These are phyloP conservation scores for Fusarium abutilonis DNA, from an alignment of 2,329 filamentous ascomycete species.

Conservation along the genomic window DNA sequence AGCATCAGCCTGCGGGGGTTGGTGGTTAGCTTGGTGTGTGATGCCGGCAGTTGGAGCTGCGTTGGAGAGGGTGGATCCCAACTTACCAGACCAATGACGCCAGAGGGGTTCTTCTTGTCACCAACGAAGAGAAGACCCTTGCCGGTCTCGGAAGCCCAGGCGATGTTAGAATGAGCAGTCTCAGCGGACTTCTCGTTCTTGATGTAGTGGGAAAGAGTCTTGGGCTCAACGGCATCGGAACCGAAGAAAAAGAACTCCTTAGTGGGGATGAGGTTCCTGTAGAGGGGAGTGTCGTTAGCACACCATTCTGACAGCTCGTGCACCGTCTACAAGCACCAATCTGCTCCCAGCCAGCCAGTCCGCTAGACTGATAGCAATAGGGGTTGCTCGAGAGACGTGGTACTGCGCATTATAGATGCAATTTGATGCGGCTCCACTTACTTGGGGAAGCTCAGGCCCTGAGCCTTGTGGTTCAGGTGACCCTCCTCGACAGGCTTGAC, in stretches of 20 bases:
- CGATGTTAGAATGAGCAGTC: slow-evolving; percentile 78
- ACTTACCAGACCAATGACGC: slow-evolving; percentile 86
- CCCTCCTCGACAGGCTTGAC: slow-evolving; percentile 82
- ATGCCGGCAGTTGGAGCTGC: slow-evolving; percentile 36
- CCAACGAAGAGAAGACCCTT: slow-evolving; percentile 94
- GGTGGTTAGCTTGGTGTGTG: slow-evolving; percentile 20
- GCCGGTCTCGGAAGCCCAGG: slow-evolving; percentile 93
- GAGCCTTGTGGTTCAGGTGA: slow-evolving; percentile 87
- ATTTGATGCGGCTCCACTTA: slow-evolving; percentile 59
- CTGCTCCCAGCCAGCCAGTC: no score
- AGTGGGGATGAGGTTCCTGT: slow-evolving; percentile 84
- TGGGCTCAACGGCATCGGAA: slow-evolving; percentile 75
- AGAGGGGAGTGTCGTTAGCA: slow-evolving; percentile 37
- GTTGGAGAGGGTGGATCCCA: slow-evolving; percentile 29
- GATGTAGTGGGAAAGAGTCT: slow-evolving; percentile 79
- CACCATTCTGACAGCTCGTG: background rate
- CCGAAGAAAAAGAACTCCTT: slow-evolving; percentile 96
- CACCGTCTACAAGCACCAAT: no score
- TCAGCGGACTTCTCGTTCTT: slow-evolving; percentile 86
- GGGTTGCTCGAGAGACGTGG: background rate
- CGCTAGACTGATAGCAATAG: background rate
- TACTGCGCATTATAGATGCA: background rate
- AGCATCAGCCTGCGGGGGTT: slow-evolving; percentile 61
- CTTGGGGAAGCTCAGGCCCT: slow-evolving; percentile 85
- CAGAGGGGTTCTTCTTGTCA: slow-evolving; percentile 82